Evolutionary conservation across 2,329 filamentous ascomycete species (phyloP).

Genomic region (Sarocladium brachiariae): DNA sequence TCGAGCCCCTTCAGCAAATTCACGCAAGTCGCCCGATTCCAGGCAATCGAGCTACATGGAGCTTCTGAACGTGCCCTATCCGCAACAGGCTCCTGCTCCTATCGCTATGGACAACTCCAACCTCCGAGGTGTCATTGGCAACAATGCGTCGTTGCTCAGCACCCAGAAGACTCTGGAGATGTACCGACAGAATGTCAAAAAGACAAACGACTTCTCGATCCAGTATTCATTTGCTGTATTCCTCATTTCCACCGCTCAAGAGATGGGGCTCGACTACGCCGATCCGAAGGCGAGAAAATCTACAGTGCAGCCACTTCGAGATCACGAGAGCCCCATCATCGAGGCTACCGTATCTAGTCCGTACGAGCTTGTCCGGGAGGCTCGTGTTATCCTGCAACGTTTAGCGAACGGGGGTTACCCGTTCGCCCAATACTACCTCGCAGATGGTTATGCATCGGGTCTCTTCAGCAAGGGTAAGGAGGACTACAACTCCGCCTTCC

Average conservation of each 20-base stretch:
- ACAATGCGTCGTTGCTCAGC: constrained; percentile 84
- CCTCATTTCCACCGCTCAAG: constrained; percentile 81
- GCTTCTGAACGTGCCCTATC: constrained; percentile 64
- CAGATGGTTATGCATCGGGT: constrained; percentile 87
- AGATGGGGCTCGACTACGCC: constrained; percentile 55
- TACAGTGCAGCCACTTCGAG: constrained; percentile 39
- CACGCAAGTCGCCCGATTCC: constrained; percentile 49
- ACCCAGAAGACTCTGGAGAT: constrained; percentile 93
- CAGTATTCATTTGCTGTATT: constrained; percentile 97
- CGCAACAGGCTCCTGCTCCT: constrained; percentile 64
- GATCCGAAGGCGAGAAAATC: constrained; percentile 38
- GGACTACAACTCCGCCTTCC: constrained; percentile 86
- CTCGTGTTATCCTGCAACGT: constrained; percentile 79
- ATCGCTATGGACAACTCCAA: constrained; percentile 73
- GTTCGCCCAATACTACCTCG: constrained; percentile 96
- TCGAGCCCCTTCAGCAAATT: constrained; percentile 42
- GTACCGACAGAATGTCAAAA: constrained; percentile 96
- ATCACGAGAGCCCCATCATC: constrained; percentile 38
- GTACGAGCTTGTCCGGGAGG: constrained; percentile 73
- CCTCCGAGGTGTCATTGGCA: constrained; percentile 72
- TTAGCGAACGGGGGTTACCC: constrained; percentile 85
- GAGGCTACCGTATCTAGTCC: constrained; percentile 45
- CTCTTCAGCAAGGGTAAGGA: constrained; percentile 92
- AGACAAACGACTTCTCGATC: constrained; percentile 82
- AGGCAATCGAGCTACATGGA: constrained; percentile 50